phyloP scores from a whole-genome alignment of 1,284 basidiomycete species.

The Fomitopsis pinicola region DNA sequence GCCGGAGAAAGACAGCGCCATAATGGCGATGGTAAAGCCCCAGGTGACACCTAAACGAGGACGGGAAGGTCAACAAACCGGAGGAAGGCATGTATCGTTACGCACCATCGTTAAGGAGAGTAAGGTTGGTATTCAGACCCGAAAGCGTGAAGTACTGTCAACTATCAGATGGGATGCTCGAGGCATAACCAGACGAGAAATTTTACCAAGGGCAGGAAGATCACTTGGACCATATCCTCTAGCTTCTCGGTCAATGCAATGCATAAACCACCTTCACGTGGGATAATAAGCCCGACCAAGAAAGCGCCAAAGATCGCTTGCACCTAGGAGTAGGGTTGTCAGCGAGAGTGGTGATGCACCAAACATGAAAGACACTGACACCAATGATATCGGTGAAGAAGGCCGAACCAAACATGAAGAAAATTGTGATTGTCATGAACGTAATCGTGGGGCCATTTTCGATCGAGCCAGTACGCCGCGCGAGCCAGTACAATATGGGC shows the following conservation, averaged over 20 bases:
- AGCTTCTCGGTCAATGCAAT: constrained; percentile 63
- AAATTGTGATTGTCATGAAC: constrained; percentile 62
- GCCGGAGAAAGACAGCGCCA: constrained; percentile 47
- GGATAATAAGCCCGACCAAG: constrained; percentile 61
- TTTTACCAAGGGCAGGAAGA: constrained; percentile 61
- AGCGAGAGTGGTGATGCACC: neutral
- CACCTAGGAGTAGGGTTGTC: constrained; percentile 27
- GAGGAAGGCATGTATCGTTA: neutral
- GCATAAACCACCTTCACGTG: constrained; percentile 62
- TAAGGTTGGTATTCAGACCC: constrained; percentile 66
- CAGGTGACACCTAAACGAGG: constrained; percentile 43
- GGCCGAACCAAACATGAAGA: constrained; percentile 60
- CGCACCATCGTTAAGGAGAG: constrained; percentile 44
- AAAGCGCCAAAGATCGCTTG: constrained; percentile 86
- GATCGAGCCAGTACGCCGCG: constrained; percentile 74
- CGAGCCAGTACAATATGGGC: constrained; percentile 64
- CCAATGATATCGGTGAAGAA: constrained; percentile 84
- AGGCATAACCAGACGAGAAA: neutral
- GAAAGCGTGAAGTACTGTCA: constrained; percentile 58
- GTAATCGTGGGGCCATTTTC: constrained; percentile 67
- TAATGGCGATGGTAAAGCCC: constrained; percentile 57
- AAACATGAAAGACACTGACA: constrained; percentile 24
- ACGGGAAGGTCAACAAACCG: too few species aligned
- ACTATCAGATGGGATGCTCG: neutral
- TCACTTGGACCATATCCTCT: constrained; percentile 53